Base-by-base conservation (phyloP, 106 monocot genomes). In the Dioscorea dumetorum region DNA sequence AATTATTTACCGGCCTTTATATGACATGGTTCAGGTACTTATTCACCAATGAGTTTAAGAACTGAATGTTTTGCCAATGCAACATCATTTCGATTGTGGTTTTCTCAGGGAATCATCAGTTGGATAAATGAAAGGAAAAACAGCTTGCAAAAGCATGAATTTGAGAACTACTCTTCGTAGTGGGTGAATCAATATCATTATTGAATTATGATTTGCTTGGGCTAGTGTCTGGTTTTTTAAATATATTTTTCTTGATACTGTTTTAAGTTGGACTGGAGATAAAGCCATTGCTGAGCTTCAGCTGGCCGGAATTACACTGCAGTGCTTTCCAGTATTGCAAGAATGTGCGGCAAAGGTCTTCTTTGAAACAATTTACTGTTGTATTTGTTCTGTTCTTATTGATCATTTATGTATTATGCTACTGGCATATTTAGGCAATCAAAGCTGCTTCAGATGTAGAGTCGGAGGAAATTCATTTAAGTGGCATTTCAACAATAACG, bases 241-340 rank as follows among this genome's bases (percentile, higher is more conserved):
- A 41, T 41, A 41, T 60, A 32, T 14, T 63, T 52, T 17, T 23
- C 3, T 24, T 59, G 50, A 22, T 58, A 59, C 32, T 70, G 50
- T 5, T 65, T 78, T n/a, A 66, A 99, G 99, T 75, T 99, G 99
- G 99, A 90, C 99, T 65, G 99, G 92, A 18, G 85, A 89, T 61
- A 83, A 78, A 69, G 99, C 99, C 57, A 53, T 87, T 13, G 78
- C 50, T 33, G 93, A 99, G 67, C 87, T 99, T 65, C 84, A 87
- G 54, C 72, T 79, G 54, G 84, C 86, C 71, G 93, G 93, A 50
- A 87, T 99, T 77, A 85, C 82, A 69, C 83, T 63, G 34, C 85
- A 87, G 54, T 83, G 61, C 49, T 99, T 93, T 69, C 89, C 82
- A 57, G 64, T 90, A 23, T 67, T 99, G 58, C 87, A 93, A 78